phyloP scores from a whole-genome alignment of 129 eudicot species.

The Artemisia tridentata region DNA sequence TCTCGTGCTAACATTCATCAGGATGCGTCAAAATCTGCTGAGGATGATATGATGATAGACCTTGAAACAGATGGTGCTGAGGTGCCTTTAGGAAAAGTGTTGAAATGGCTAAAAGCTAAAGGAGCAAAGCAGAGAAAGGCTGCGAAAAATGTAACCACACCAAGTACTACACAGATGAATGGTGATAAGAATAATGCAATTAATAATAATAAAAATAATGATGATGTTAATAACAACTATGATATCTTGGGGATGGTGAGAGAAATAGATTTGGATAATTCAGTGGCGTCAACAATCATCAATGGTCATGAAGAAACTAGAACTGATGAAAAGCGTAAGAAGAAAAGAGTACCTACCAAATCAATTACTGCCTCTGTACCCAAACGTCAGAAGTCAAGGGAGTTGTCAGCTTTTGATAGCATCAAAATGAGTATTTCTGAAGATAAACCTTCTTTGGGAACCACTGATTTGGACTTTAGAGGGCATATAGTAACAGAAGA shows the following conservation, averaged over 20 bases:
- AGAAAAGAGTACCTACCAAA: conserved; percentile 48
- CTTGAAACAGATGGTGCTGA: conserved; percentile 67
- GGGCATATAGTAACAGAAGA: conserved; percentile 35
- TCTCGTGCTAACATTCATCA: conserved; percentile 23
- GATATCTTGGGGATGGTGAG: conserved; percentile 69
- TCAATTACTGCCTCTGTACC: conserved; percentile 42
- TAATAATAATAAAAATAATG: conserved; percentile 35
- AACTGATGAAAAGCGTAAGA: conserved; percentile 35
- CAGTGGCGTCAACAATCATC: conserved; percentile 39
- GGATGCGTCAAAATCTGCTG: conserved; percentile 47
- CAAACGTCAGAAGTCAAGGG: conserved; percentile 63
- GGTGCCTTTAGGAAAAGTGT: conserved; percentile 70
- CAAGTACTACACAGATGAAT: conserved; percentile 38
- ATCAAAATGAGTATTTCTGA: conserved; percentile 46
- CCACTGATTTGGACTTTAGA: conserved; percentile 34
- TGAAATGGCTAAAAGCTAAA: conserved; percentile 74
- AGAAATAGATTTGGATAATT: conserved; percentile 60
- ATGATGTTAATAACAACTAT: conserved; percentile 1
- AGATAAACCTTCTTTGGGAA: conserved; percentile 22
- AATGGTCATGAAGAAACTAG: conserved; percentile 46
- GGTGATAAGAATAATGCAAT: conserved; percentile 26
- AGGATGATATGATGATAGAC: conserved; percentile 72
- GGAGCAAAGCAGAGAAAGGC: conserved; percentile 61
- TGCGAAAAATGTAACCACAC: conserved; percentile 44
- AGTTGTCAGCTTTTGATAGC: conserved; percentile 41